These are phyloP conservation scores for Suillus subluteus DNA, from an alignment of 768 basidiomycete species.

Conservation along the genomic window DNA sequence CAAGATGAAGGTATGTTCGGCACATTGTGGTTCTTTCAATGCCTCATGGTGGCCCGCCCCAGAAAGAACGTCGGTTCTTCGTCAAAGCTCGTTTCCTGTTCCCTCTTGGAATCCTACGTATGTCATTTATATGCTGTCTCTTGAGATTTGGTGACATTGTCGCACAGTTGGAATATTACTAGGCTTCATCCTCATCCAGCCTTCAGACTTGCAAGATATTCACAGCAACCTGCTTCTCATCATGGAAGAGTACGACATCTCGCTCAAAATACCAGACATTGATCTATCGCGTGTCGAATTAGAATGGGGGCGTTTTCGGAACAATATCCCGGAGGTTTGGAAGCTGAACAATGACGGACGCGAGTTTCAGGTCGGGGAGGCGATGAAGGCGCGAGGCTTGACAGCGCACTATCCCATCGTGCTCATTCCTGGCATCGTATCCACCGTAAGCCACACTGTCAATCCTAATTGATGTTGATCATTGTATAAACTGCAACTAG, in stretches of 20 bases:
- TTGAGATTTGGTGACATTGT: conserved; percentile 8
- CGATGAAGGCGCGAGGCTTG: conserved; percentile 64
- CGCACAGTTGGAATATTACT: conserved; percentile 64
- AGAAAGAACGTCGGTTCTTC: conserved; percentile 26
- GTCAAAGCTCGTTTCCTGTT: conserved; percentile 60
- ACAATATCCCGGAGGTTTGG: conserved; percentile 79
- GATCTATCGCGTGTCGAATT: conserved; percentile 70
- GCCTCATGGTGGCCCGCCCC: not conserved
- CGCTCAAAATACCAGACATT: conserved; percentile 61
- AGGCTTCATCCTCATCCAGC: conserved; percentile 68
- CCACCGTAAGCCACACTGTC: conserved; percentile 58
- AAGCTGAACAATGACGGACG: conserved; percentile 80
- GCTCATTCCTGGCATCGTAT: conserved; percentile 88
- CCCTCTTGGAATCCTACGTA: conserved; percentile 66
- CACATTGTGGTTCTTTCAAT: not conserved
- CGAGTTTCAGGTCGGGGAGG: conserved; percentile 78
- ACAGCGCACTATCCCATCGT: conserved; percentile 78
- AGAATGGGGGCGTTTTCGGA: conserved; percentile 71
- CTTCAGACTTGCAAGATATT: conserved; percentile 66
- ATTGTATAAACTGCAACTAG: conserved; percentile 33
- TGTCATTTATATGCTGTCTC: conserved; percentile 31
- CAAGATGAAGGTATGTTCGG: conserved; percentile 25
- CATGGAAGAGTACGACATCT: conserved; percentile 72
- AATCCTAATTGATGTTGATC: not conserved
- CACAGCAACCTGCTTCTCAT: conserved; percentile 68